Percentiles rank a stretch among this genome's conserved stretches.
Evolutionary conservation across 805 yeast species (phyloP).

Genomic region (Jamesozyma rosinii): DNA sequence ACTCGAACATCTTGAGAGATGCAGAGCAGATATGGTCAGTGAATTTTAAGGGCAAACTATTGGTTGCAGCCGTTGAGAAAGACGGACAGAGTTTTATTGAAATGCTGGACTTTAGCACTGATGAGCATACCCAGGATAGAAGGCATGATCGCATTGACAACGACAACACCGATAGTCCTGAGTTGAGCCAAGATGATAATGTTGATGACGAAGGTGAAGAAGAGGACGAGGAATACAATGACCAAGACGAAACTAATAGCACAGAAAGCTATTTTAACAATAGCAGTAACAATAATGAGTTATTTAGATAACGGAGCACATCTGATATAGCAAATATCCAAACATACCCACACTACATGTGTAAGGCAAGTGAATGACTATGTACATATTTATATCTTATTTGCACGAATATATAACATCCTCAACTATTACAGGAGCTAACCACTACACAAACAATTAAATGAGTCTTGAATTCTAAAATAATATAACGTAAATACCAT

Average conservation of each 20-base stretch:
- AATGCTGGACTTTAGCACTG: conserved; percentile 55
- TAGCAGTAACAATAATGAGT: not conserved
- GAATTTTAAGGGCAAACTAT: conserved; percentile 67
- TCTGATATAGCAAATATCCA: no score
- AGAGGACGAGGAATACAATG: not conserved
- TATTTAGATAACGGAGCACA: no score
- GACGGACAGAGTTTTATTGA: conserved; percentile 68
- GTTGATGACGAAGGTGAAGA: not conserved
- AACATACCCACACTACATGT: no score
- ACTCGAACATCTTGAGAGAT: conserved; percentile 60
- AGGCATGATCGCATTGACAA: not conserved
- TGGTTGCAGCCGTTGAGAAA: conserved; percentile 86
- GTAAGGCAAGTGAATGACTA: no score
- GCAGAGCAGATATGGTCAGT: conserved; percentile 94
- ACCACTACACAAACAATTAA: no score
- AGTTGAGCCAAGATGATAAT: not conserved
- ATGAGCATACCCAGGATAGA: not conserved
- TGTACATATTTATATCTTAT: no score
- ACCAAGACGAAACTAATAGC: not conserved
- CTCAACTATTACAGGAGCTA: no score
- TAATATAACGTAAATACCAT: no score
- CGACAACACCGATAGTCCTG: not conserved
- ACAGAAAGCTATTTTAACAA: not conserved
- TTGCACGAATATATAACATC: no score
- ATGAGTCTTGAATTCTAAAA: no score